Evolutionary conservation across 768 basidiomycete genomes (phyloP).

Genomic region (Lactarius trivialis): DNA sequence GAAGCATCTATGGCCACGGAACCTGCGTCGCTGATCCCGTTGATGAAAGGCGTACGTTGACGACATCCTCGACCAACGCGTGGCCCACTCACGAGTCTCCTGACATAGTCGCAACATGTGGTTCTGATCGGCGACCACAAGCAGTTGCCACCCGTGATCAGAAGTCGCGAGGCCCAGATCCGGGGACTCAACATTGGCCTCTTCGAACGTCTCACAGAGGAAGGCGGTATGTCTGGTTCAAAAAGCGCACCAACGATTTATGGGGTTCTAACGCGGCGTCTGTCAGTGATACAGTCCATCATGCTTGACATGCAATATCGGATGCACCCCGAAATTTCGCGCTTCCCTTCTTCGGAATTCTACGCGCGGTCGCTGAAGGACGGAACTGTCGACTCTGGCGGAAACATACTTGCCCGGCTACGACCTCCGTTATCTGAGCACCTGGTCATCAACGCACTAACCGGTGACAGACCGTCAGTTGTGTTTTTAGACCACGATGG

Average conservation of each 20-base stretch:
- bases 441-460: constrained; percentile 33
- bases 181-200: constrained; percentile 74
- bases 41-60: constrained; percentile 85
- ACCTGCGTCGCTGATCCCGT: constrained; percentile 81
- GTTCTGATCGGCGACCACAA: constrained; percentile 97
- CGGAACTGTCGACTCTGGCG: constrained; percentile 58
- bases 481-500: constrained; percentile 80
- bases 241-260: background rate
- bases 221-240: constrained; percentile 52
- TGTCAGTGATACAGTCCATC: constrained; percentile 71
- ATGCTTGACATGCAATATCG: constrained; percentile 95
- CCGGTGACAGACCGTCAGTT: constrained; percentile 49
- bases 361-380: constrained; percentile 66
- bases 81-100: constrained; percentile 19
- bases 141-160: constrained; percentile 85
- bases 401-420: constrained; percentile 43
- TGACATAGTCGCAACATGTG: constrained; percentile 62
- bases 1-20: constrained; percentile 97
- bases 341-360: constrained; percentile 80
- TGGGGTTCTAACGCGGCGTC: constrained; percentile 1
- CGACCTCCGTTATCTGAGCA: constrained; percentile 58
- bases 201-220: constrained; percentile 84
- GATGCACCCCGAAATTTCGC: constrained; percentile 89
- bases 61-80: constrained; percentile 9
- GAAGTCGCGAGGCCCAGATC: constrained; percentile 64